Evolutionary conservation across 2,329 filamentous ascomycete species (phyloP), one percentile per base, ranked within the genome.

Genomic region (Botrytis fabae): DNA sequence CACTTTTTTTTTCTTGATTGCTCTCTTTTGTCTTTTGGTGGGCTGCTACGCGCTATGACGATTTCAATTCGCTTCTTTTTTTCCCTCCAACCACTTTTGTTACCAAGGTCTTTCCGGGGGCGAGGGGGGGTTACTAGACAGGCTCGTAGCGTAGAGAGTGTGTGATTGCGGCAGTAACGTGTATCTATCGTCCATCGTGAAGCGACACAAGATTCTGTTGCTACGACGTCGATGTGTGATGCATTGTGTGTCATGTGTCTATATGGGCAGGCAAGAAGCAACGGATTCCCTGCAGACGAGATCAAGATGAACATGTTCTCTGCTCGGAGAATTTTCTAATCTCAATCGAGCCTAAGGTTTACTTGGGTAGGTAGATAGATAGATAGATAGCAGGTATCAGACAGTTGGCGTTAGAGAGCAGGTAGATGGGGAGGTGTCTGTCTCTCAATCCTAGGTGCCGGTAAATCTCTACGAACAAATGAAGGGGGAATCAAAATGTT

Each of bases 41-140:
- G 57, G 54, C 22, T 48, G 62, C 28, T 68, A n/a, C 72, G 65
- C 75, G 75, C 73, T 77, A 77, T 75, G 73, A 77, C 71, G 75
- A 74, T 71, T 69, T 65, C 62, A 38, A 57, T 51, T 54, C 32
- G 46, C 64, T 40, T 54, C 64, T 48, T 66, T 51, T 51, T 65
- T 66, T 25, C 8, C 6, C n/a, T 57, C 12, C 28, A n/a, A 65
- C 42, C 62, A 61, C 32, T 46, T 16, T 28, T 16, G 38, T 7
- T 38, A 38, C 38, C 38, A 10, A 25, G 63, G 20, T 20, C 44
- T 48, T 46, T 35, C 25, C 22, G 63, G 18, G 28, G 46, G 28
- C 28, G 28, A 28, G 28, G 28, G 28, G 46, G 32, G 32, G 4
- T 51, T 66, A 35, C 64, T 38, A 38, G 38, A 4, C 7, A 38